phyloP scores from a whole-genome alignment of 108 stramenopile species.

The Hondaea fermentalgiana region DNA sequence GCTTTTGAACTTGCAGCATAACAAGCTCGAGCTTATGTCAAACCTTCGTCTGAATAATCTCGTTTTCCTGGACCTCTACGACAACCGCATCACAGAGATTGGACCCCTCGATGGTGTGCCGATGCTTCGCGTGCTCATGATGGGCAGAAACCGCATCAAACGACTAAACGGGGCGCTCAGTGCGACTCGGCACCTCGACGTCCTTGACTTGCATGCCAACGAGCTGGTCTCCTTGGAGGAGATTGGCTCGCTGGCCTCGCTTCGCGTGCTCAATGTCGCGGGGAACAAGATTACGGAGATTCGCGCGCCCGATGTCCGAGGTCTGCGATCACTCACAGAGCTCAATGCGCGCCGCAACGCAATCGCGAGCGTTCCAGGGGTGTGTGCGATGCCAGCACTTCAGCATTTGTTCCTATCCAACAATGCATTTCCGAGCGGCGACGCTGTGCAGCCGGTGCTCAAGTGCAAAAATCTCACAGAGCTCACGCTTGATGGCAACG shows the following conservation, averaged over 20 bases:
- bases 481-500: conserved; percentile 45
- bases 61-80: conserved; percentile 49
- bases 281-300: conserved; percentile 32
- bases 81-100: conserved; percentile 33
- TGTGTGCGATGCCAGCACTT: conserved; percentile 29
- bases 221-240: conserved; percentile 32
- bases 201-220: conserved; percentile 48
- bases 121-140: conserved; percentile 43
- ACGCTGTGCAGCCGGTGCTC: conserved; percentile 10
- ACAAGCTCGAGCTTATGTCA: conserved; percentile 25
- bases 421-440: conserved; percentile 24
- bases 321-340: conserved; percentile 41
- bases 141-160: conserved; percentile 41
- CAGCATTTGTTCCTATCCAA: conserved; percentile 47
- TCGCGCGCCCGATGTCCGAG: conserved; percentile 19
- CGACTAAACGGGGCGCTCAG: conserved; percentile 32
- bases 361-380: conserved; percentile 18
- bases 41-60: conserved; percentile 38
- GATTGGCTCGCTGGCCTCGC: conserved; percentile 26
- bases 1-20: conserved; percentile 52
- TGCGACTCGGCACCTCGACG: conserved; percentile 38
- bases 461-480: conserved; percentile 30
- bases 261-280: conserved; percentile 48
- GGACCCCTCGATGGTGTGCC: conserved; percentile 28
- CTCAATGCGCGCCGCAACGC: conserved; percentile 43